phyloP scores from a whole-genome alignment of 2,329 filamentous ascomycete species.

The Sporothrix curviconia region DNA sequence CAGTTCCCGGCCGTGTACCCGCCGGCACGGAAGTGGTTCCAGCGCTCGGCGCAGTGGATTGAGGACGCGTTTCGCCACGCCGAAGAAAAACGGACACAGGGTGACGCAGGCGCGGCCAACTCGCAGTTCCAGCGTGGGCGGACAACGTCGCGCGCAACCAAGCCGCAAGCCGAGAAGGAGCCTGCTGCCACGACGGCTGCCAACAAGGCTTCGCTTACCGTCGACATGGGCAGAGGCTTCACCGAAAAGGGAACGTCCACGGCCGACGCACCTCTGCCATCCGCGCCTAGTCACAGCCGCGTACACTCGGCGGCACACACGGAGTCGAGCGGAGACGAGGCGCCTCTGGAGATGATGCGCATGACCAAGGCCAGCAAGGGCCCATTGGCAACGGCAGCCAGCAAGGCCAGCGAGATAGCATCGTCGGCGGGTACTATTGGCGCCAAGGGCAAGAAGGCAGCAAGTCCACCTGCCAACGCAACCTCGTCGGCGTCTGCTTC shows the following conservation, averaged over 20 bases:
- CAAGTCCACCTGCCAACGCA: background rate
- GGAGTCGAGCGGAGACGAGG: slow-evolving; percentile 68
- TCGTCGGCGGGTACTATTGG: too few relatives aligned
- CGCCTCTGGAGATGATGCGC: slow-evolving; percentile 74
- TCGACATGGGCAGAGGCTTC: background rate
- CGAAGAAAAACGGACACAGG: slow-evolving; percentile 24
- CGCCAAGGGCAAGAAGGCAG: too few relatives aligned
- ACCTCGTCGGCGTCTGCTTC: background rate
- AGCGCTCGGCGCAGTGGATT: slow-evolving; percentile 74
- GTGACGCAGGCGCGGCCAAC: background rate
- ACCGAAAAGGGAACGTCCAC: background rate
- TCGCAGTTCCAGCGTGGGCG: background rate
- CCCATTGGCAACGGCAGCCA: slow-evolving; percentile 20
- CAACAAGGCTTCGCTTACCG: background rate
- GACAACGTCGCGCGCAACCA: background rate
- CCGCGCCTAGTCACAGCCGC: background rate
- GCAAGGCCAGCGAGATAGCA: background rate
- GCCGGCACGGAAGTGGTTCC: slow-evolving; percentile 82
- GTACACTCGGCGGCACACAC: slow-evolving; percentile 23
- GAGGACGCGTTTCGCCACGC: slow-evolving; percentile 61
- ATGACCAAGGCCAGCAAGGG: slow-evolving; percentile 37
- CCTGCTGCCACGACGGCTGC: background rate
- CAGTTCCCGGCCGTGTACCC: slow-evolving; percentile 87
- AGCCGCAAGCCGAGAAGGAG: background rate
- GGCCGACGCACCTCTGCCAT: background rate